Evolutionary conservation across 164 flowering plant genomes (phyloP), one percentile per base, ranked within the genome.

Genomic region (Cinnamomum chago): DNA sequence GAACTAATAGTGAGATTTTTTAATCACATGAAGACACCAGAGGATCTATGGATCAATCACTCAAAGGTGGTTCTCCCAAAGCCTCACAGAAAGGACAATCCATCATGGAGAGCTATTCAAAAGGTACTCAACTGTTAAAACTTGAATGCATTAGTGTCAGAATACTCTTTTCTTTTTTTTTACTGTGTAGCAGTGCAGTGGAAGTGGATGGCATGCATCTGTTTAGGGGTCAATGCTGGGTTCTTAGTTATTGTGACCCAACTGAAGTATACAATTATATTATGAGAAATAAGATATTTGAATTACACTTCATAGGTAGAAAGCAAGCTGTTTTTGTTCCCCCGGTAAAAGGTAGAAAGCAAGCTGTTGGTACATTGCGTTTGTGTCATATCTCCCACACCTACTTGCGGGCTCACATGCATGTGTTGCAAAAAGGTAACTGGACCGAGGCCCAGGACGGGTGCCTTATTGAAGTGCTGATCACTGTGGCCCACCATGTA

Each of bases 11-110:
- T 68, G 71, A 22, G 62, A 28, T 28, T 67, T 51, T 55, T 50
- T 60, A 24, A 28, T 24, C 58, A 60, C 40, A 27, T 79, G 67
- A 83, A 95, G 99, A 93, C 79, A 87, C 98, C 98, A n/a, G 99
- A 95, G 81, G 99, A 95, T 83, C 81, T 95, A 51, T 95, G 99
- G 99, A 68, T 55, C 24, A 92, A 90, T 77, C 98, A 95, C 77
- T 93, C 98, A 0, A 93, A 91, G 83, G 68, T 77, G 24, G 98
- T 95, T 74, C 81, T 75, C 52, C 94, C 99, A 23, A 95, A 93
- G 84, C 99, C 99, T 74, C 99, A 95, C 50, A 89, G 94, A 79
- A 93, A 67, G 82, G 91, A 92, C 24, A 85, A 85, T 70, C 73
- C 90, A 27, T 76, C 93, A 35, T 95, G 99, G 99, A 79, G 68